Percentiles rank a stretch among this genome's conserved stretches.
Evolutionary conservation across 1,139 yeast species (phyloP).

Genomic region (Zygosaccharomyces pseudobailii): DNA sequence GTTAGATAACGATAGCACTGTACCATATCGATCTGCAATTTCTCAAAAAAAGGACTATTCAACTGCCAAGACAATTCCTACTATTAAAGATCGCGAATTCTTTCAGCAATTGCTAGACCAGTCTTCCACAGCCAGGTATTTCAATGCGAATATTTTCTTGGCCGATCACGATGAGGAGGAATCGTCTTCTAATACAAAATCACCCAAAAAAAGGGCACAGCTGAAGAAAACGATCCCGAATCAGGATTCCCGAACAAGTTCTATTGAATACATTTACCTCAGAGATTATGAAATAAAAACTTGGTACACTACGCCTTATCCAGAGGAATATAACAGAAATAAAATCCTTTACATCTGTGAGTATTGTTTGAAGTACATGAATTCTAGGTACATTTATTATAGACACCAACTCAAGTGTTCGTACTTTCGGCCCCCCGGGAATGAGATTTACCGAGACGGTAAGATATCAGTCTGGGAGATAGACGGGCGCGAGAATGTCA

Average conservation of each 20-base stretch:
- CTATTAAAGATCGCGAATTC: slow-evolving; percentile 22
- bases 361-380: slow-evolving; percentile 77
- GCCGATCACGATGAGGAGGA: slow-evolving; percentile 15
- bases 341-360: slow-evolving; percentile 72
- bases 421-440: slow-evolving; percentile 77
- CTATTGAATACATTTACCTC: slow-evolving; percentile 56
- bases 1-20: slow-evolving; percentile 20
- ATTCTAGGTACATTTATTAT: slow-evolving; percentile 58
- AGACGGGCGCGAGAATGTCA: slow-evolving; percentile 79
- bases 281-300: slow-evolving; percentile 73
- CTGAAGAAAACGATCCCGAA: slow-evolving; percentile 1
- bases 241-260: slow-evolving; percentile 3
- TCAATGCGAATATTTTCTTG: slow-evolving; percentile 26
- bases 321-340: slow-evolving; percentile 72
- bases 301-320: slow-evolving; percentile 93
- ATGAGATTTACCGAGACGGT: slow-evolving; percentile 76
- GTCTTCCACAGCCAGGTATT: slow-evolving; percentile 22
- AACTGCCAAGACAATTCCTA: slow-evolving; percentile 23
- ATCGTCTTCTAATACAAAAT: slow-evolving; percentile 3
- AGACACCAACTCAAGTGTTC: slow-evolving; percentile 75
- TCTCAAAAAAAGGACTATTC: slow-evolving; percentile 24
- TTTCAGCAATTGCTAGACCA: slow-evolving; percentile 19
- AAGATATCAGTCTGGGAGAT: slow-evolving; percentile 78
- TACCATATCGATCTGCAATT: slow-evolving; percentile 29
- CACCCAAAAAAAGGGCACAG: slow-evolving; percentile 3